Conservation (phyloP, 1,284 basidiomycete genomes). For the Blastosporella zonata region DNA sequence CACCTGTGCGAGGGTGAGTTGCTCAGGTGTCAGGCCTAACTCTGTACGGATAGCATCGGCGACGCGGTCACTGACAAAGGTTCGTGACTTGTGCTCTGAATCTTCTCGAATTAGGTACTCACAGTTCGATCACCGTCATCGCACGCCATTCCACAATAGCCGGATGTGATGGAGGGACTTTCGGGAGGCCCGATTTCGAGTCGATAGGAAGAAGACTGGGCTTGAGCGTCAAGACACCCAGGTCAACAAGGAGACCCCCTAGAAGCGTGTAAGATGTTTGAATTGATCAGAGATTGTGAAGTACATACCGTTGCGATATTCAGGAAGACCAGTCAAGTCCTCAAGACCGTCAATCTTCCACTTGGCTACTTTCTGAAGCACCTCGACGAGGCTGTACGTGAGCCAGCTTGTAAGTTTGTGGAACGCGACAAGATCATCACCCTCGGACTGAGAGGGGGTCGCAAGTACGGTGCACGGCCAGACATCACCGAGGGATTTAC, state of each 20-base stretch:
- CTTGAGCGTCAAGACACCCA: slow-evolving; percentile 71
- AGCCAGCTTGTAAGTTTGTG: slow-evolving; percentile 96
- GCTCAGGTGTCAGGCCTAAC: slow-evolving; percentile 44
- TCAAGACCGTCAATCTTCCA: slow-evolving; percentile 79
- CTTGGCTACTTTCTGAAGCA: slow-evolving; percentile 70
- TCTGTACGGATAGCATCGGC: slow-evolving; percentile 67
- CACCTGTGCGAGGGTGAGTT: slow-evolving; percentile 80
- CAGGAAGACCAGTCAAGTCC: slow-evolving; percentile 80
- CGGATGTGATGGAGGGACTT: slow-evolving; percentile 72
- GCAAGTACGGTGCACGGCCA: slow-evolving; percentile 71
- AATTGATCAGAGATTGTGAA: neutral
- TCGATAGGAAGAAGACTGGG: slow-evolving; percentile 46
- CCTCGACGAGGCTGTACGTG: slow-evolving; percentile 84
- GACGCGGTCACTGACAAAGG: slow-evolving; percentile 69
- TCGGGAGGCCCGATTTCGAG: slow-evolving; percentile 52
- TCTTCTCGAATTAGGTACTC: slow-evolving; percentile 28
- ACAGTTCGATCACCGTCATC: slow-evolving; percentile 91
- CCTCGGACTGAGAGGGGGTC: slow-evolving; percentile 36
- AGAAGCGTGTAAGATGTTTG: neutral
- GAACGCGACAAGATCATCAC: slow-evolving; percentile 83
- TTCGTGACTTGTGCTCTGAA: neutral
- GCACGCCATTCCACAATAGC: slow-evolving; percentile 96
- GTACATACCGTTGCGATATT: slow-evolving; percentile 83
- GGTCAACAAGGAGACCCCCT: slow-evolving; percentile 88
- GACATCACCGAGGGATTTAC: slow-evolving; percentile 80